phyloP scores from a whole-genome alignment of 495 filamentous ascomycete genomes.

The Aspergillus funiculosus region DNA sequence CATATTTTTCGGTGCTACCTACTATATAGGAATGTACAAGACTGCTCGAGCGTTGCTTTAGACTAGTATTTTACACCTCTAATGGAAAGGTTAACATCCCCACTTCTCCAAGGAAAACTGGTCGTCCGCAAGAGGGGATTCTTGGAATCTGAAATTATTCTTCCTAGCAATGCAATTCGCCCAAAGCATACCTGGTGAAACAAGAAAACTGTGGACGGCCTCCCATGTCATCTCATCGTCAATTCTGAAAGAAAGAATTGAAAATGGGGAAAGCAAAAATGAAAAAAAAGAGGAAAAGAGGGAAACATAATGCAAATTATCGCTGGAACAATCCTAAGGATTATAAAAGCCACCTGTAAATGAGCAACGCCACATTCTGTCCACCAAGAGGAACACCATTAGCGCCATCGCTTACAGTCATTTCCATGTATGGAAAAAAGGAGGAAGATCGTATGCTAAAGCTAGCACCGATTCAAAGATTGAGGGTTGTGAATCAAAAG shows the following conservation, averaged over 20 bases:
- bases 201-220: background rate
- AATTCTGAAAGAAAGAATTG: conserved; percentile 7
- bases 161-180: conserved; percentile 8
- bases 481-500: conserved; percentile 7
- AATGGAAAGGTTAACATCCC: background rate
- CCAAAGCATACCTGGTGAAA: conserved; percentile 3
- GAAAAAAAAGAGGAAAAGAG: conserved; percentile 1
- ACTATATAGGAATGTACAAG: too few species aligned
- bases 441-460: background rate
- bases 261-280: background rate
- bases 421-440: conserved; percentile 17
- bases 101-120: conserved; percentile 12
- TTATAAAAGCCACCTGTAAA: conserved; percentile 2
- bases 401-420: conserved; percentile 35
- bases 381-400: conserved; percentile 31
- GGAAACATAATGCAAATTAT: background rate
- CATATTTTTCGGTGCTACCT: too few species aligned
- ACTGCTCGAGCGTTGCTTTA: too few species aligned
- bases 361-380: conserved; percentile 24
- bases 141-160: conserved; percentile 6
- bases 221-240: conserved; percentile 24
- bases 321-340: background rate
- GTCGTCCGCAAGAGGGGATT: conserved; percentile 34
- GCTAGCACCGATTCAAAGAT: too few species aligned
- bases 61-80: too few species aligned